Conservation (phyloP, 768 basidiomycete genomes). For the Amanita polypyramis region DNA sequence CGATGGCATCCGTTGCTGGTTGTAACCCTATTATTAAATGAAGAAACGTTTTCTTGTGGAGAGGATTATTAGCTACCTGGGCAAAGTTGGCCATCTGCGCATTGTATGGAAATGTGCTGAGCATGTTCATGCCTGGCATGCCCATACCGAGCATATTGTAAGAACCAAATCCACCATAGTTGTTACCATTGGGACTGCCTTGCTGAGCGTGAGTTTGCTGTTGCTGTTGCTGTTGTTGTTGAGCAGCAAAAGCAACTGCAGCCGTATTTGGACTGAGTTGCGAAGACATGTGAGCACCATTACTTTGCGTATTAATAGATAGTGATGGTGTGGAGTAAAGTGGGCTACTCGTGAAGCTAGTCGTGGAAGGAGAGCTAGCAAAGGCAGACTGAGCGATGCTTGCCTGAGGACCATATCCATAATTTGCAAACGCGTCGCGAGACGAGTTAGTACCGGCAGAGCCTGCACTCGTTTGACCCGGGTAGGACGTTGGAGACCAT, state of each 20-base stretch:
- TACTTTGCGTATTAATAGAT: conserved; percentile 52
- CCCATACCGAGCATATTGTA: conserved; percentile 81
- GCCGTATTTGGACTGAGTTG: conserved; percentile 66
- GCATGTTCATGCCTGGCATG: conserved; percentile 62
- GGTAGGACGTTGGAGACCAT: conserved; percentile 64
- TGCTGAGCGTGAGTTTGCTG: conserved; percentile 36
- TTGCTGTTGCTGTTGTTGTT: conserved; percentile 32
- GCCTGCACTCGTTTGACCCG: conserved; percentile 25
- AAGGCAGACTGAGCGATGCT: conserved; percentile 48
- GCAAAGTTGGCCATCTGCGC: conserved; percentile 61
- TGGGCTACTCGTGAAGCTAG: conserved; percentile 41
- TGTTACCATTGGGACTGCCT: conserved; percentile 34
- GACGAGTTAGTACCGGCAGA: conserved; percentile 26
- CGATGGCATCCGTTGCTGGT: conserved; percentile 54
- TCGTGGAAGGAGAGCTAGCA: conserved; percentile 34
- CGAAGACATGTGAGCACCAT: conserved; percentile 36
- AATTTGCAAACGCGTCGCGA: conserved; percentile 75
- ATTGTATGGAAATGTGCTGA: conserved; percentile 63
- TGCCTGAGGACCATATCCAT: conserved; percentile 75
- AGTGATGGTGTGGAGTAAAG: conserved; percentile 69
- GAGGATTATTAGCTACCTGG: conserved; percentile 32
- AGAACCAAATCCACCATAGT: conserved; percentile 51
- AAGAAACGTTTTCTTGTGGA: conserved; percentile 4
- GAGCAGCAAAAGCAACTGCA: conserved; percentile 35
- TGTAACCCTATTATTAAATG: conserved; percentile 28